These are phyloP conservation scores for Pythium pyrilobum DNA, from an alignment of 352 stramenopile species.

Conservation along the genomic window DNA sequence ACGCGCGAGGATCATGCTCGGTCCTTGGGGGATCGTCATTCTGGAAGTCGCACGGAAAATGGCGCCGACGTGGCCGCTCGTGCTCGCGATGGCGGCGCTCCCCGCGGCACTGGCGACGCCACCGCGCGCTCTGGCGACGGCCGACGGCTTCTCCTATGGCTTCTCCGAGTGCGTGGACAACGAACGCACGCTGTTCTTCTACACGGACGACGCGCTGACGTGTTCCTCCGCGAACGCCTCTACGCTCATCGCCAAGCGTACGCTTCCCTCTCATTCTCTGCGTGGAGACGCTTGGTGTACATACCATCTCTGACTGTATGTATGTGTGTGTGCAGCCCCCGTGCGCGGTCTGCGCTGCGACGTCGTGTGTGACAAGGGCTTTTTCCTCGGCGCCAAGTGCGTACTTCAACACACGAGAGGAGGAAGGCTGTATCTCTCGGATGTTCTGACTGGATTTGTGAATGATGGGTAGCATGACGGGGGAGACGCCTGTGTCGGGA, in stretches of 20 bases:
- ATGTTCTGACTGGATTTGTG: neutral
- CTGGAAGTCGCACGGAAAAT: neutral
- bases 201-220: slow-evolving; percentile 40
- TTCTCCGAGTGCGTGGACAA: slow-evolving; percentile 82
- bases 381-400: slow-evolving; percentile 74
- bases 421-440: too few relatives aligned
- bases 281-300: too few relatives aligned
- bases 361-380: slow-evolving; percentile 62
- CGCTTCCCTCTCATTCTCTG: too few relatives aligned
- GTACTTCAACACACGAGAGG: slow-evolving; percentile 9
- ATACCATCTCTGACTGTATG: too few relatives aligned
- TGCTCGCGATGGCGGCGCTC: neutral
- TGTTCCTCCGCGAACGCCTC: slow-evolving; percentile 29
- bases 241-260: slow-evolving; percentile 44
- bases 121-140: too few relatives aligned
- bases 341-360: slow-evolving; percentile 67
- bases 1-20: slow-evolving; percentile 1
- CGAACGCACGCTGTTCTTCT: slow-evolving; percentile 71
- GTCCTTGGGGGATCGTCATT: too few relatives aligned
- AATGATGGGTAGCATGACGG: slow-evolving; percentile 42
- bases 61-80: slow-evolving; percentile 5
- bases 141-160: slow-evolving; percentile 46
- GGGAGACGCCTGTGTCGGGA: slow-evolving; percentile 45
- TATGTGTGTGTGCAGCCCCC: slow-evolving; percentile 31
- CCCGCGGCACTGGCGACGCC: too few relatives aligned